These are phyloP conservation scores for Austroboletus rostrupii DNA, from an alignment of 1,284 basidiomycete genomes.

Conservation along the genomic window DNA sequence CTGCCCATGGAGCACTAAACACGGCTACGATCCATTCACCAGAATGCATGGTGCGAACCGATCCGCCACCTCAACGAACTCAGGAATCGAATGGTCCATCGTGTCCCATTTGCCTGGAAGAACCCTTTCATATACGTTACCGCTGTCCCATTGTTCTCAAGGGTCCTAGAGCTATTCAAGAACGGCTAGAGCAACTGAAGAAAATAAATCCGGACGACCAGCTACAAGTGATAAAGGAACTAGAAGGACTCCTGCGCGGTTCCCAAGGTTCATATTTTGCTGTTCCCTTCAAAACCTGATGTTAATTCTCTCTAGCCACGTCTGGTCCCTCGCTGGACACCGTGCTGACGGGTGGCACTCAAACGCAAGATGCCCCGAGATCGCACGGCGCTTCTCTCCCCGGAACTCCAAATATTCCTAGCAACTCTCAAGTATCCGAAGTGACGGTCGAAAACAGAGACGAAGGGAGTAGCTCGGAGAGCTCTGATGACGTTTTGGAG, in stretches of 20 bases:
- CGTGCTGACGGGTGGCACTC: neutral
- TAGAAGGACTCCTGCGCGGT: slow-evolving; percentile 29
- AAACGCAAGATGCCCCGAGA: neutral
- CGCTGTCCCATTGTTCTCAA: slow-evolving; percentile 40
- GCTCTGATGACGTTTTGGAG: slow-evolving; percentile 22
- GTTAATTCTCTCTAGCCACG: neutral
- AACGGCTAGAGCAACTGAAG: slow-evolving; percentile 37
- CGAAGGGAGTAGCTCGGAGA: slow-evolving; percentile 35
- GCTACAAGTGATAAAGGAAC: slow-evolving; percentile 32
- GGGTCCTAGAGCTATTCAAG: slow-evolving; percentile 36
- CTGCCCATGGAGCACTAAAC: slow-evolving; percentile 3
- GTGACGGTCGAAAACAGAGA: slow-evolving; percentile 29
- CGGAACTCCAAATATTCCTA: slow-evolving; percentile 17
- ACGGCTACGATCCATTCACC: neutral
- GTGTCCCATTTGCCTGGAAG: slow-evolving; percentile 40
- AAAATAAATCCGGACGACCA: slow-evolving; percentile 24
- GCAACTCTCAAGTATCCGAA: slow-evolving; percentile 26
- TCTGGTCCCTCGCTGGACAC: neutral
- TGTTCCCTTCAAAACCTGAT: slow-evolving; percentile 1
- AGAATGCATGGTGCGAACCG: neutral
- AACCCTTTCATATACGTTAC: slow-evolving; percentile 37
- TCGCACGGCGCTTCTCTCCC: neutral
- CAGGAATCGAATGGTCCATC: slow-evolving; percentile 6
- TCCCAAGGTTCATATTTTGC: slow-evolving; percentile 14
- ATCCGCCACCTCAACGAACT: neutral